Evolutionary conservation across 306 rosid species (phyloP).

Genomic region (Cercis canadensis): DNA sequence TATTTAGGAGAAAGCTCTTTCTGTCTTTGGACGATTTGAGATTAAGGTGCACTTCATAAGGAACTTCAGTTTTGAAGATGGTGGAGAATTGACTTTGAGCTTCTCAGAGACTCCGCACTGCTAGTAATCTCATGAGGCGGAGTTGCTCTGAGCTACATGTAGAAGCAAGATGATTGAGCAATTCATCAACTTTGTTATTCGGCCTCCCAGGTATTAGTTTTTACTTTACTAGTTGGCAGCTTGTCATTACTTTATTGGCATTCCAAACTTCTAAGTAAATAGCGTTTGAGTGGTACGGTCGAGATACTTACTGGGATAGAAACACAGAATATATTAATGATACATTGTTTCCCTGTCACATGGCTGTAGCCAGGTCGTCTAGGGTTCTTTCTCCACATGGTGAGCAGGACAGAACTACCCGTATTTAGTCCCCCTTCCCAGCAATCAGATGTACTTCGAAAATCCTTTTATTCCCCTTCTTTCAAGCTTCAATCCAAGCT

Average conservation of each 20-base stretch:
- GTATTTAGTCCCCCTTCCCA: not conserved
- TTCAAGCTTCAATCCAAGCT: constrained; percentile 14
- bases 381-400: no score
- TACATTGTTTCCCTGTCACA: not conserved
- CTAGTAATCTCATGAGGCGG: constrained; percentile 54
- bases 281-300: not conserved
- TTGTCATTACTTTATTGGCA: constrained; percentile 25
- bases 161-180: constrained; percentile 85
- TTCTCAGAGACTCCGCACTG: constrained; percentile 48
- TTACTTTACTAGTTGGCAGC: constrained; percentile 1
- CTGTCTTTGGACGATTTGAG: constrained; percentile 30
- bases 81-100: constrained; percentile 36
- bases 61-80: constrained; percentile 31
- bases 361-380: not conserved
- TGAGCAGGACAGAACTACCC: no score
- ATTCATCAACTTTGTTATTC: constrained; percentile 90
- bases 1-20: not conserved
- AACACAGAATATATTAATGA: not conserved
- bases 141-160: constrained; percentile 48
- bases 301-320: not conserved
- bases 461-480: not conserved
- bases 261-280: constrained; percentile 24
- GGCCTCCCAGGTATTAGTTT: constrained; percentile 88
- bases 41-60: constrained; percentile 15
- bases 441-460: not conserved